Conservation (phyloP, 768 basidiomycete species). For the Collybiopsis confluens region DNA sequence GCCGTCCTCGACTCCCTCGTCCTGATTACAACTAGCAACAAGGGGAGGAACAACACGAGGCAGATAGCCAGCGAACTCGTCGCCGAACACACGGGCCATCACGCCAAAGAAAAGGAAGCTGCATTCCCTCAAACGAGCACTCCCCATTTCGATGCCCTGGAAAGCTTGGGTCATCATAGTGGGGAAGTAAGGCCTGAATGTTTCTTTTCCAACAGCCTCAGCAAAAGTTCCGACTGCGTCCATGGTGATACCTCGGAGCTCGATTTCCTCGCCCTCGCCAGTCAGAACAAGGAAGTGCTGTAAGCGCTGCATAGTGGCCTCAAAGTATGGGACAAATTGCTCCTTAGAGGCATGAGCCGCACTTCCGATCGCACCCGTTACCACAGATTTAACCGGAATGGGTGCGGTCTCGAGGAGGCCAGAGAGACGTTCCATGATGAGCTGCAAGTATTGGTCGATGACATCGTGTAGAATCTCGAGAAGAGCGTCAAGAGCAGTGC, state of each 20-base stretch:
- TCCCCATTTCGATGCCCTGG: conserved; percentile 82
- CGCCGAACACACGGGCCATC: conserved; percentile 95
- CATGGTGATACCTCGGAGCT: conserved; percentile 95
- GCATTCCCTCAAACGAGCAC: conserved; percentile 86
- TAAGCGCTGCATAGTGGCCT: conserved; percentile 83
- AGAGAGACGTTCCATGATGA: conserved; percentile 92
- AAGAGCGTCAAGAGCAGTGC: conserved; percentile 93
- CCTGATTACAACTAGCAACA: conserved; percentile 75
- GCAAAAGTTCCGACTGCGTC: conserved; percentile 99
- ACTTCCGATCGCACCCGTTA: conserved; percentile 96
- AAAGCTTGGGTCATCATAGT: conserved; percentile 96
- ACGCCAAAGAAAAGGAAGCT: conserved; percentile 98
- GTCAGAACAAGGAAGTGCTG: conserved; percentile 84
- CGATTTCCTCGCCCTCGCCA: conserved; percentile 87
- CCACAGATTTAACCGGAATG: conserved; percentile 85
- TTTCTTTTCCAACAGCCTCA: conserved; percentile 91
- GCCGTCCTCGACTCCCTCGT: conserved; percentile 74
- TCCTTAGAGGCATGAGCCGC: conserved; percentile 94
- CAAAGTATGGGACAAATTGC: conserved; percentile 91
- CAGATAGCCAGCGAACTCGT: conserved; percentile 88
- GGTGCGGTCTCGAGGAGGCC: conserved; percentile 84
- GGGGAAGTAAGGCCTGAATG: conserved; percentile 94
- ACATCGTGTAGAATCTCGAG: conserved; percentile 91
- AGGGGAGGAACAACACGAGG: conserved; percentile 83
- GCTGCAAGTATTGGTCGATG: conserved; percentile 85